Conservation (phyloP, 805 yeast species). For the Wickerhamomyces chaumierensis region DNA sequence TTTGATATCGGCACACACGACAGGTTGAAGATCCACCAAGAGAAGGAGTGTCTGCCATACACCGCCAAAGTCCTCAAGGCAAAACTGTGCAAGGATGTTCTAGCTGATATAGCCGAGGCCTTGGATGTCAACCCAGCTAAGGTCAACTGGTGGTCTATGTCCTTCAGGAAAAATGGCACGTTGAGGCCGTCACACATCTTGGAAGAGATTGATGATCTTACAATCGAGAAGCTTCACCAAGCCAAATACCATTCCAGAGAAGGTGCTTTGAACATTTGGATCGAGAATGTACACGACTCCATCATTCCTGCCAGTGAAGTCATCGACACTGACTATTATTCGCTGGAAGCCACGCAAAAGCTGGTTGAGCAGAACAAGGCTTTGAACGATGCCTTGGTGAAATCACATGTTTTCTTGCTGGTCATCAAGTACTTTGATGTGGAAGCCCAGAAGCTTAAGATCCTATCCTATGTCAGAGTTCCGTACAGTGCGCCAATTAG, state of each 20-base stretch:
- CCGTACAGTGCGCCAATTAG: slow-evolving; percentile 34
- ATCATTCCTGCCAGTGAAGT: not conserved
- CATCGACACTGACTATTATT: not conserved
- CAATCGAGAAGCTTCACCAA: slow-evolving; percentile 42
- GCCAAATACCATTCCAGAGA: slow-evolving; percentile 34
- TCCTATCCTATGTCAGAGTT: slow-evolving; percentile 50
- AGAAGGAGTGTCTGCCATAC: slow-evolving; percentile 32
- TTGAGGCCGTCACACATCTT: slow-evolving; percentile 45
- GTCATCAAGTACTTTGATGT: slow-evolving; percentile 64
- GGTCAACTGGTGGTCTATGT: slow-evolving; percentile 54
- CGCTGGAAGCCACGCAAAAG: not conserved
- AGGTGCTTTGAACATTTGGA: slow-evolving; percentile 45
- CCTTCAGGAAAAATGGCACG: slow-evolving; percentile 61
- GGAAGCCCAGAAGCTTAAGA: slow-evolving; percentile 39
- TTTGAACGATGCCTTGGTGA: too few species aligned
- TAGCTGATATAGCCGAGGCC: slow-evolving; percentile 33
- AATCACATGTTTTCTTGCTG: slow-evolving; percentile 14
- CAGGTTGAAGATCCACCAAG: slow-evolving; percentile 34
- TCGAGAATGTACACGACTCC: slow-evolving; percentile 37
- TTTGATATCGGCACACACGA: slow-evolving; percentile 67
- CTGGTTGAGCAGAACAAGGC: not conserved
- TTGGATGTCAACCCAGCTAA: slow-evolving; percentile 25
- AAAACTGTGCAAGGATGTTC: slow-evolving; percentile 38
- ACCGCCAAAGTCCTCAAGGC: slow-evolving; percentile 44
- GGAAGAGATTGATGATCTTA: slow-evolving; percentile 19